Evolutionary conservation across 257 asterid genomes (phyloP).

Genomic region (Capsicum chinense): DNA sequence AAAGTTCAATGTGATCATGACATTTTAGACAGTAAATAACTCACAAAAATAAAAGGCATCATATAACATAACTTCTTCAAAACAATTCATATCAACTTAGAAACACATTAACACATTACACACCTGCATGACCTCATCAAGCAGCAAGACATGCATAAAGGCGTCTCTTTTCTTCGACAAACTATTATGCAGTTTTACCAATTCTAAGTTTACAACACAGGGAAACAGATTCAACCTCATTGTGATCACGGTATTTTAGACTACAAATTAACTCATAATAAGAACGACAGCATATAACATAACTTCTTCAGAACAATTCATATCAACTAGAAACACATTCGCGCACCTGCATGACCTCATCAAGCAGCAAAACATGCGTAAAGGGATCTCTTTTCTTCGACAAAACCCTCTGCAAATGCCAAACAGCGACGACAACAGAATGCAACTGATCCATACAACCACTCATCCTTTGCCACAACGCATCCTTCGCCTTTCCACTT

Average conservation of each 20-base stretch:
- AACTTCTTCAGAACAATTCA: background rate
- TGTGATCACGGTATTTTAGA: background rate
- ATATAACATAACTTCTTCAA: background rate
- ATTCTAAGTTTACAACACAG: background rate
- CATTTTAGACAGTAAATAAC: background rate
- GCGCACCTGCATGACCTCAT: slow-evolving; percentile 86
- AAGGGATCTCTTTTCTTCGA: slow-evolving; percentile 97
- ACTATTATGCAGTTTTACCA: background rate
- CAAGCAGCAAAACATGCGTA: slow-evolving; percentile 88
- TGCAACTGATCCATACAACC: slow-evolving; percentile 89
- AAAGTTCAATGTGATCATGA: background rate
- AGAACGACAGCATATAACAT: background rate
- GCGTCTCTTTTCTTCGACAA: slow-evolving; percentile 96
- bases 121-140: slow-evolving; percentile 93
- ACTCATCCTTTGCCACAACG: slow-evolving; percentile 94
- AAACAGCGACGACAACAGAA: slow-evolving; percentile 76
- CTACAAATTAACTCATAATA: background rate
- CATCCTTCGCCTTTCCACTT: slow-evolving; percentile 85
- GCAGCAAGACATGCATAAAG: slow-evolving; percentile 85
- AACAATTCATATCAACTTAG: background rate
- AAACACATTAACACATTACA: slow-evolving; percentile 4
- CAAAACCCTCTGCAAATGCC: slow-evolving; percentile 99
- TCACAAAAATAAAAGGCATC: background rate
- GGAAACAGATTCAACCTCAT: background rate
- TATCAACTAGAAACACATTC: background rate